phyloP scores from a whole-genome alignment of 345 rosid species.

The Arabidopsis suecica region DNA sequence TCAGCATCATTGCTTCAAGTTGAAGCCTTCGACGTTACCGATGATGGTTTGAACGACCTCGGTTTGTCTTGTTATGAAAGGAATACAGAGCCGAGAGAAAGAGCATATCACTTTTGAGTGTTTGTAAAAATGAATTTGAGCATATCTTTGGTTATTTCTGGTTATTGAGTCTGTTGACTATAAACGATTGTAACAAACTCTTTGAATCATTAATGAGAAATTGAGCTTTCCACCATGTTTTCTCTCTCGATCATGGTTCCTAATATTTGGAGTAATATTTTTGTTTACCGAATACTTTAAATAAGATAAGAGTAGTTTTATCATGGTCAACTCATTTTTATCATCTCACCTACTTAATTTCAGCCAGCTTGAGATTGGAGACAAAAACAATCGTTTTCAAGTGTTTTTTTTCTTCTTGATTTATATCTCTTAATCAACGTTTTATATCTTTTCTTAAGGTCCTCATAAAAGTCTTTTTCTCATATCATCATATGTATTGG shows the following conservation, averaged over 20 bases:
- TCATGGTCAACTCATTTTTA: conserved; percentile 10
- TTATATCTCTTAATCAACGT: neutral
- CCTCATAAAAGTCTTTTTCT: neutral
- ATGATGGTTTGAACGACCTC: no score
- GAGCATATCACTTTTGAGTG: no score
- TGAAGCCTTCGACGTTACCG: no score
- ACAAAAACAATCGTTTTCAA: conserved; percentile 11
- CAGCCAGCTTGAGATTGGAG: neutral
- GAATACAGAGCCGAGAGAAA: no score
- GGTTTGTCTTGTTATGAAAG: no score
- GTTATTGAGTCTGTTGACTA: no score
- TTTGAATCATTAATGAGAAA: no score
- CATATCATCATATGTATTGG: neutral
- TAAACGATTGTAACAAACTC: no score
- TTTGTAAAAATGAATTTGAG: neutral
- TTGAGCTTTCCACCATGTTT: no score
- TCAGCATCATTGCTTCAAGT: no score
- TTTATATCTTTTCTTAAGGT: neutral
- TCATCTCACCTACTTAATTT: conserved; percentile 1
- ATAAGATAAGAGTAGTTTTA: neutral
- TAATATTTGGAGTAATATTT: neutral
- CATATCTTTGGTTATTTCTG: no score
- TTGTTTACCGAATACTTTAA: neutral
- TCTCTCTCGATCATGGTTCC: no score
- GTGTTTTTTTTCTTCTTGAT: neutral